A percentile compares a stretch with the other conserved stretches of the same genome.
These are phyloP conservation scores for Penicillium vulpinum DNA, from an alignment of 2,329 filamentous ascomycete species.

Conservation along the genomic window DNA sequence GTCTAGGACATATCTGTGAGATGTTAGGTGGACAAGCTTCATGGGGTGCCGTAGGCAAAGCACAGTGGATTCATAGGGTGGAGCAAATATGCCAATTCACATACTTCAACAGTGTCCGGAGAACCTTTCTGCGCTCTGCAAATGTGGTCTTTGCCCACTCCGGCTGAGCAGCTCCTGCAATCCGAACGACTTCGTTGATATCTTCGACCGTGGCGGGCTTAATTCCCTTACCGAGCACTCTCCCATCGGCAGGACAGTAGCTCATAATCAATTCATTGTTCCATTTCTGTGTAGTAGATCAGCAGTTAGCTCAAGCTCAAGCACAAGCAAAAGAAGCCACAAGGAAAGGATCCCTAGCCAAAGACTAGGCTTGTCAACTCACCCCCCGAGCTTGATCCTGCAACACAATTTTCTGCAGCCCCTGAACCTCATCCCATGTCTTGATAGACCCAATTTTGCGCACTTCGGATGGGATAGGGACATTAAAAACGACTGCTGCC, in stretches of 20 bases:
- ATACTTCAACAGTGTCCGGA: slow-evolving; percentile 73
- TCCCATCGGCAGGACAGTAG: slow-evolving; percentile 79
- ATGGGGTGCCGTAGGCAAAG: background rate
- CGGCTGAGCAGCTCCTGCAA: slow-evolving; percentile 71
- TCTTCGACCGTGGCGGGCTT: slow-evolving; percentile 73
- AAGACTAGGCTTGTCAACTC: slow-evolving; percentile 18
- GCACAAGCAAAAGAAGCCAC: background rate
- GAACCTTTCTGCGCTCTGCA: slow-evolving; percentile 71
- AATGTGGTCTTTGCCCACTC: slow-evolving; percentile 80
- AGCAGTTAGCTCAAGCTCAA: slow-evolving; percentile 22
- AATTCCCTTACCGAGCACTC: slow-evolving; percentile 65
- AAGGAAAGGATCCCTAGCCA: background rate
- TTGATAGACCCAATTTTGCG: slow-evolving; percentile 31
- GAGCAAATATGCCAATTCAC: slow-evolving; percentile 11
- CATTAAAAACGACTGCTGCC: slow-evolving; percentile 39
- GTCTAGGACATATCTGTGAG: slow-evolving; percentile 69
- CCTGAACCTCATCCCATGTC: slow-evolving; percentile 39
- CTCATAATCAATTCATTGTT: slow-evolving; percentile 43
- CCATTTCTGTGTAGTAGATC: slow-evolving; percentile 36
- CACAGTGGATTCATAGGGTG: background rate
- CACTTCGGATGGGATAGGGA: slow-evolving; percentile 40
- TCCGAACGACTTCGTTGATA: slow-evolving; percentile 75
- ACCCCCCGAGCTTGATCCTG: slow-evolving; percentile 43
- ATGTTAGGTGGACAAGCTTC: background rate
- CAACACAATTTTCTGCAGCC: slow-evolving; percentile 36